These are phyloP conservation scores for Aspergillus novofumigatus DNA, from an alignment of 2,329 filamentous ascomycete species.

Conservation along the genomic window DNA sequence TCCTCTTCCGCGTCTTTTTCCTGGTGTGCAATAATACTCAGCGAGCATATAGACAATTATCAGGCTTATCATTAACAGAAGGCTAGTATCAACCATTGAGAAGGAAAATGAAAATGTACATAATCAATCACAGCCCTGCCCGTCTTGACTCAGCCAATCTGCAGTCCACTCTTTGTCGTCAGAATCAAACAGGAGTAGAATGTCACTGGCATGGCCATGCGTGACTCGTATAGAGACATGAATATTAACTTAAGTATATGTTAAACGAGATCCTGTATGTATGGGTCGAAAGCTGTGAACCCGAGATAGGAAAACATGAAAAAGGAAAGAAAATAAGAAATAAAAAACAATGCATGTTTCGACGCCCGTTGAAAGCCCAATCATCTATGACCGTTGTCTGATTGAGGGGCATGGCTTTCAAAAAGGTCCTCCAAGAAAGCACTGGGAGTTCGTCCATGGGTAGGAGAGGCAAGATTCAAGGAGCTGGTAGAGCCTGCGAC, in stretches of 20 bases:
- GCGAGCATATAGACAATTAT: background rate
- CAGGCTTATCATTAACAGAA: background rate
- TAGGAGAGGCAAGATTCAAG: slow-evolving; percentile 59
- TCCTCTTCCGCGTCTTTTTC: background rate
- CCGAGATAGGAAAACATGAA: background rate
- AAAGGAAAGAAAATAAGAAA: background rate
- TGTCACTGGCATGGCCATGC: background rate
- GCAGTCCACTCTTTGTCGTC: background rate
- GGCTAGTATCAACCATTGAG: background rate
- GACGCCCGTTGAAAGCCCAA: background rate
- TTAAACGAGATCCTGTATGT: background rate
- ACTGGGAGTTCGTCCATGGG: slow-evolving; percentile 73
- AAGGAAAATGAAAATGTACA: background rate
- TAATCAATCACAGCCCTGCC: background rate
- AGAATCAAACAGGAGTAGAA: background rate
- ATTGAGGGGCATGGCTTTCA: slow-evolving; percentile 57
- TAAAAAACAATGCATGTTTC: background rate
- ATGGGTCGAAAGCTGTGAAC: background rate
- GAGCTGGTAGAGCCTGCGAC: slow-evolving; percentile 51
- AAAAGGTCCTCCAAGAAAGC: slow-evolving; percentile 88
- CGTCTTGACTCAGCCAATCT: background rate
- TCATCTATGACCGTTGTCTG: slow-evolving; percentile 4
- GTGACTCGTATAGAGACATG: background rate
- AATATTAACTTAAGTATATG: background rate
- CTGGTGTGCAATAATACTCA: background rate